Base-by-base conservation (phyloP, 83 land plant genomes). In the Diphasiastrum complanatum region DNA sequence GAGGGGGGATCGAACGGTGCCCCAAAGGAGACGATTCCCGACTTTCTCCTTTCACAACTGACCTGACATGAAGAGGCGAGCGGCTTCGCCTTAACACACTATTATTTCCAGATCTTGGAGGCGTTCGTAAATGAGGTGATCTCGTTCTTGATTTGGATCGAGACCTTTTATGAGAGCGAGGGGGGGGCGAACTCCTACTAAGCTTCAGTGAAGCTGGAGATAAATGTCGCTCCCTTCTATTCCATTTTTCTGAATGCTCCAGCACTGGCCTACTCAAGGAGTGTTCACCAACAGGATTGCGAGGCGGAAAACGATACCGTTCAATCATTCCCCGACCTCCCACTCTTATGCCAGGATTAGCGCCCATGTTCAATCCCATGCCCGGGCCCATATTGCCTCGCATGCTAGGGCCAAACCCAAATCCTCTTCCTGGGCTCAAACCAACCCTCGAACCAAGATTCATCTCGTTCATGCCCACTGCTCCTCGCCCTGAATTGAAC, bases 391-490 rank as follows among this genome's bases (percentile, higher is more conserved):
- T 14, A n/a, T 25, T 28, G 16, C 24, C 29, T 54, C 58, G n/a
- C 58, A 54, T 22, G 6, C 5, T 33, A 22, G 58, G 58, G 29
- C 58, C 25, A 4, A 54, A 8, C 4, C 33, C 33, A 28, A 54
- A 25, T 5, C 58, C 58, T 6, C 58, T 22, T 8, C 58, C 58
- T 4, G 58, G 58, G 29, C 25, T 14, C n/a, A 54, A 25, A 6
- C 25, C 58, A 18, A 18, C 58, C 33, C 25, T 6, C 11, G 6
- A 22, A 28, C n/a, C 36, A 6, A 11, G 34, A 25, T 18, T 38
- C 12, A 38, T 38, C 14, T n/a, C 29, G n/a, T 18, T 4, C 11
- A 30, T 26, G 6, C 14, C 4, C 6, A n/a, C 25, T 25, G 14
- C 12, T 8, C 43, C 43, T 38, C 43, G 8, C 8, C 43, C 43